These are phyloP conservation scores for Mesotaenium endlicherianum DNA, from an alignment of 139 green algal genomes.

Conservation along the genomic window DNA sequence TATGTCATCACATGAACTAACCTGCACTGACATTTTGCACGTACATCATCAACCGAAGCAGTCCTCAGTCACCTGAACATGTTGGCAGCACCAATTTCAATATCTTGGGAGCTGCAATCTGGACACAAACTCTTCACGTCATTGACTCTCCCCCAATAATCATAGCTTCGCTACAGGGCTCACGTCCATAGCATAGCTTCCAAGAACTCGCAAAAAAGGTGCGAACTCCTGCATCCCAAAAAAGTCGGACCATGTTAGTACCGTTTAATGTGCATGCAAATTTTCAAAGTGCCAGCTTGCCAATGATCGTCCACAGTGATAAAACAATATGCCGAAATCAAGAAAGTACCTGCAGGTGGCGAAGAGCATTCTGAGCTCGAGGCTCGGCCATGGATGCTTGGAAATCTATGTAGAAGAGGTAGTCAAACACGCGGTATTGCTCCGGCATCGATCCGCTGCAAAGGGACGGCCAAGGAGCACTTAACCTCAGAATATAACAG, in stretches of 20 bases:
- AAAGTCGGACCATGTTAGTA: not conserved
- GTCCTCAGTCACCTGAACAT: too few species aligned
- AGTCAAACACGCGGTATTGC: conserved; percentile 76
- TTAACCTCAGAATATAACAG: too few species aligned
- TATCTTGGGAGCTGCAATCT: too few species aligned
- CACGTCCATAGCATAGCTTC: conserved; percentile 74
- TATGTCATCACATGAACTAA: too few species aligned
- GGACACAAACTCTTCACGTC: too few species aligned
- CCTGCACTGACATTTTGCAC: too few species aligned
- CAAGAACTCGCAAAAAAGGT: conserved; percentile 89
- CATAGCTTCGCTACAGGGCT: conserved; percentile 9
- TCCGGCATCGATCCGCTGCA: too few species aligned
- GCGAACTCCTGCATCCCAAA: conserved; percentile 72
- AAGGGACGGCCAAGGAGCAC: too few species aligned
- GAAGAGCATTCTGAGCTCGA: conserved; percentile 84
- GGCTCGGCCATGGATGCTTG: conserved; percentile 75
- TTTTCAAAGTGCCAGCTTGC: not conserved
- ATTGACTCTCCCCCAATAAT: too few species aligned
- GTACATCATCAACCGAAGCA: too few species aligned
- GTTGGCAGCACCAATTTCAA: too few species aligned
- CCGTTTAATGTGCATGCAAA: not conserved
- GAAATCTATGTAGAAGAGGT: conserved; percentile 98
- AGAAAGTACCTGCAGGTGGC: conserved; percentile 69
- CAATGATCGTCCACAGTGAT: not conserved
- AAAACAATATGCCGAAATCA: not conserved